Percentiles rank a stretch among this genome's conserved stretches.
Evolutionary conservation across 129 eudicot species (phyloP).

Genomic region (Tagetes patula): DNA sequence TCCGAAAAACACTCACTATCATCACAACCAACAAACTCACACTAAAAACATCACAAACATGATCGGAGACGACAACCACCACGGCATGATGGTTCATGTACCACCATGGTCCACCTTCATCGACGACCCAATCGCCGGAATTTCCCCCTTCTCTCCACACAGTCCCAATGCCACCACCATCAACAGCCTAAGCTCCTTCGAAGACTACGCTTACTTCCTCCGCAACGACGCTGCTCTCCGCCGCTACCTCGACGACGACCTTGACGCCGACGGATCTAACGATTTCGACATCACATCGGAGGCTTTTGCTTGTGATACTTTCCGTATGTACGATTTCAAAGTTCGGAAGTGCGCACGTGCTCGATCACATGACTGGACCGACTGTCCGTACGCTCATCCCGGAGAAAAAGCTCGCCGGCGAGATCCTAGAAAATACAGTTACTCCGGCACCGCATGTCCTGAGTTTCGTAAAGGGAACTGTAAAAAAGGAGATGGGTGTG

Average conservation of each 20-base stretch:
- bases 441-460: constrained; percentile 86
- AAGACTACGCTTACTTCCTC: constrained; percentile 51
- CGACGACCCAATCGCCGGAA: constrained; percentile 37
- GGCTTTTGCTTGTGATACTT: constrained; percentile 53
- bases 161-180: constrained; percentile 37
- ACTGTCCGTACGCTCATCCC: constrained; percentile 87
- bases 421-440: constrained; percentile 59
- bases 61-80: constrained; percentile 61
- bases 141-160: constrained; percentile 33
- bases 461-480: constrained; percentile 78
- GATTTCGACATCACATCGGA: constrained; percentile 43
- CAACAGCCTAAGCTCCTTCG: constrained; percentile 27
- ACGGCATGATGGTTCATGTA: constrained; percentile 48
- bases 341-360: constrained; percentile 68
- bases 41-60: constrained; percentile 31
- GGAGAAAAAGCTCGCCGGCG: constrained; percentile 88
- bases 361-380: constrained; percentile 88
- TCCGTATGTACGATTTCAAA: constrained; percentile 78
- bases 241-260: constrained; percentile 39
- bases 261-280: constrained; percentile 21
- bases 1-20: neutral
- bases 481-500: constrained; percentile 71
- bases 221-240: constrained; percentile 52
- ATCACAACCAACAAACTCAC: neutral
- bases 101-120: constrained; percentile 56